Percentiles rank a stretch among this genome's conserved stretches.
These are phyloP conservation scores for Barnettozyma sp. DNA, from an alignment of 805 yeast species.

Conservation along the genomic window DNA sequence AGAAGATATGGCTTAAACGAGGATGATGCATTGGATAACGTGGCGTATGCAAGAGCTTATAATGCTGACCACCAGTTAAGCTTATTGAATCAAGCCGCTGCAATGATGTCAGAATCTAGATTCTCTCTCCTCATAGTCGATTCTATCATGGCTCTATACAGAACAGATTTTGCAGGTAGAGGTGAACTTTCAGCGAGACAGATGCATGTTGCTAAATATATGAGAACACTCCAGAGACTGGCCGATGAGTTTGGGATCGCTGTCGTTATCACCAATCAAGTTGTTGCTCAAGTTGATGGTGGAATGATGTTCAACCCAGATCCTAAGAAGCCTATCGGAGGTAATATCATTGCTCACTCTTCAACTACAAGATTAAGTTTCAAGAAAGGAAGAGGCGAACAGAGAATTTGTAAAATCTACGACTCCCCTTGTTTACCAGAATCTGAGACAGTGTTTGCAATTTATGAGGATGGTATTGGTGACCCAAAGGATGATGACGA, in stretches of 20 bases:
- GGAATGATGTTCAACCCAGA: slow-evolving; percentile 79
- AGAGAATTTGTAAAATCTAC: slow-evolving; percentile 87
- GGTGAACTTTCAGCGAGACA: slow-evolving; percentile 95
- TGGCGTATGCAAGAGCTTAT: slow-evolving; percentile 95
- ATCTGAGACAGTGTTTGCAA: slow-evolving; percentile 90
- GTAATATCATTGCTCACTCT: slow-evolving; percentile 94
- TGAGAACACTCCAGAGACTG: slow-evolving; percentile 84
- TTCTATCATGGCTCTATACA: slow-evolving; percentile 91
- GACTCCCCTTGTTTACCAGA: slow-evolving; percentile 97
- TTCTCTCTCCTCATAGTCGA: slow-evolving; percentile 91
- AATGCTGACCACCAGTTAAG: slow-evolving; percentile 94
- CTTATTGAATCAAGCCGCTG: slow-evolving; percentile 82
- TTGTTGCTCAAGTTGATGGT: slow-evolving; percentile 96
- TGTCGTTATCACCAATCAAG: slow-evolving; percentile 92
- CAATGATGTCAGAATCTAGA: slow-evolving; percentile 92
- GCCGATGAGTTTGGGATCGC: slow-evolving; percentile 99
- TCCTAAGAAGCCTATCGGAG: slow-evolving; percentile 98
- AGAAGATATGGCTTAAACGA: slow-evolving; percentile 87
- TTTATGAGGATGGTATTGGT: slow-evolving; percentile 94
- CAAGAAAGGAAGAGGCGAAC: slow-evolving; percentile 86
- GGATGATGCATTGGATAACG: slow-evolving; percentile 91
- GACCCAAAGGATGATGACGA: slow-evolving; percentile 69
- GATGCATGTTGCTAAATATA: slow-evolving; percentile 85
- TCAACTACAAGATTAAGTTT: slow-evolving; percentile 90
- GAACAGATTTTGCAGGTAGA: slow-evolving; percentile 93